A percentile compares a stretch with the other conserved stretches of the same genome.
phyloP scores from a whole-genome alignment of 2,329 filamentous ascomycete species.

The Xenosphaeropsis pyriputrescens region DNA sequence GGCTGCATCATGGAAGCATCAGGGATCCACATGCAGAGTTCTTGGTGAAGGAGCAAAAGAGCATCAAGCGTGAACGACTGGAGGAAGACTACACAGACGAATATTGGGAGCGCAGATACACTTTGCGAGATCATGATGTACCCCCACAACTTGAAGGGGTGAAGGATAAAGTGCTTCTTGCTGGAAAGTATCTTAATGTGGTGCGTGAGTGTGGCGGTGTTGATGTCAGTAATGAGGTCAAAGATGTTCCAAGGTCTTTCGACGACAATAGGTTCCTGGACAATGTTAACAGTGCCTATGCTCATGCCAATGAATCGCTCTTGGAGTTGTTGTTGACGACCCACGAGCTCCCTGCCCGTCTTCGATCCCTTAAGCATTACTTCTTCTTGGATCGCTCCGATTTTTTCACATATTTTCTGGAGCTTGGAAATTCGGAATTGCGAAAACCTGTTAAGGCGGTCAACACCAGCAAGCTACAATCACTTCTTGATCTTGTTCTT shows the following conservation, averaged over 20 bases:
- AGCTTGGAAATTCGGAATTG: constrained; percentile 77
- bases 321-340: constrained; percentile 85
- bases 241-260: constrained; percentile 82
- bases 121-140: constrained; percentile 78
- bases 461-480: constrained; percentile 88
- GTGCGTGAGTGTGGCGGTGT: constrained; percentile 94
- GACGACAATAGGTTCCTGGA: constrained; percentile 86
- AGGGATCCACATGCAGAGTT: constrained; percentile 91
- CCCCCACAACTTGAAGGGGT: constrained; percentile 84
- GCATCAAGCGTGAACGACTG: constrained; percentile 77
- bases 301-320: constrained; percentile 86
- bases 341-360: constrained; percentile 73
- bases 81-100: constrained; percentile 98
- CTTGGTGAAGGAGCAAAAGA: constrained; percentile 88
- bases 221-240: constrained; percentile 76
- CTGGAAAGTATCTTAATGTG: constrained; percentile 95
- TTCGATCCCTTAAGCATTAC: constrained; percentile 92
- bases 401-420: constrained; percentile 96
- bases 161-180: constrained; percentile 86
- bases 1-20: constrained; percentile 92
- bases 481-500: constrained; percentile 84
- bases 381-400: constrained; percentile 97
- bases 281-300: constrained; percentile 91
- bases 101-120: constrained; percentile 97
- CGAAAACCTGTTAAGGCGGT: constrained; percentile 79